Conservation (phyloP, 176 grass and related monocot genomes). For the Carex kokanica region DNA sequence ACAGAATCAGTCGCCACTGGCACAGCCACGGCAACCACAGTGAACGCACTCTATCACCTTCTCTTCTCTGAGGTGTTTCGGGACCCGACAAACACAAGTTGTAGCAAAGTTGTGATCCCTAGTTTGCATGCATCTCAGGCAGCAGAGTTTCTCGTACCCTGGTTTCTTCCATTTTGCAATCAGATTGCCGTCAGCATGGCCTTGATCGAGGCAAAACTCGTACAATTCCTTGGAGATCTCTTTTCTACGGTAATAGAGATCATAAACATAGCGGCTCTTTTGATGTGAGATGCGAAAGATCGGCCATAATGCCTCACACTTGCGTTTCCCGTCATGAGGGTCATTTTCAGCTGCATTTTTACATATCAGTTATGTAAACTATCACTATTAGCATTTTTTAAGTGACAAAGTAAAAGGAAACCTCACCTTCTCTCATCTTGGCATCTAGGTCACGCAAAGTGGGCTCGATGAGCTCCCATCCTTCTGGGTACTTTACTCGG, state of each 20-base stretch:
- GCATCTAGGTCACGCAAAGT: constrained; percentile 78
- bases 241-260: constrained; percentile 80
- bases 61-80: constrained; percentile 76
- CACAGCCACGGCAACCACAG: constrained; percentile 71
- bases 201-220: constrained; percentile 81
- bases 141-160: constrained; percentile 76
- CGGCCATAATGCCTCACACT: constrained; percentile 82
- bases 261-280: constrained; percentile 82
- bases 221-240: constrained; percentile 88
- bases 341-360: constrained; percentile 79
- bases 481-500: constrained; percentile 83
- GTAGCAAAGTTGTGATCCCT: constrained; percentile 78
- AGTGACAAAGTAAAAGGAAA: not conserved
- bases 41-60: constrained; percentile 87
- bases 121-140: constrained; percentile 73
- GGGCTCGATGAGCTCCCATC: constrained; percentile 87
- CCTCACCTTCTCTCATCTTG: constrained; percentile 83
- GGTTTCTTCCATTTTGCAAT: constrained; percentile 98
- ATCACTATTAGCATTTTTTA: not conserved
- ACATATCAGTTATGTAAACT: not conserved
- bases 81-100: constrained; percentile 70
- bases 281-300: constrained; percentile 87
- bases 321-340: constrained; percentile 81
- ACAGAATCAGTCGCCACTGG: constrained; percentile 62
- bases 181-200: constrained; percentile 75